Base-by-base conservation (phyloP, 176 grass and related monocot species). In the Raddia distichophylla region DNA sequence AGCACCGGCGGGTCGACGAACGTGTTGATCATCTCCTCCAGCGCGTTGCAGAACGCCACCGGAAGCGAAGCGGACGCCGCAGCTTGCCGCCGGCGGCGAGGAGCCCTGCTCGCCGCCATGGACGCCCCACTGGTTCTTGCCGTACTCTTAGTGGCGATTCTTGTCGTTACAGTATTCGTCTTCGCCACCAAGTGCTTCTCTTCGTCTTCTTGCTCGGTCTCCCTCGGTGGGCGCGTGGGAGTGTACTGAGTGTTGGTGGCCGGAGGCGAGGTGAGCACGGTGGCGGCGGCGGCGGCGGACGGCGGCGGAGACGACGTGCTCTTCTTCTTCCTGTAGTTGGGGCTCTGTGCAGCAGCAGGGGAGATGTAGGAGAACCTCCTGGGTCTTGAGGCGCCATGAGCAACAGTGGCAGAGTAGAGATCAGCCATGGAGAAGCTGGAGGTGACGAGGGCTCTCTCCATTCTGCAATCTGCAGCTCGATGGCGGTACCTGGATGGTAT, bases 1-100 rank as follows among this genome's bases (percentile, higher is more conserved):
- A 94, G 84, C 40, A 16, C 90, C 1, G 92, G 87, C 4, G 94
- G 94, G 65, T 97, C 94, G 27, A 97, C 72, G 83, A 97, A 97
- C 58, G 79, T 97, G 86, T 97, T 94, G 82, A 97, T 97, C 34
- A 90, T 62, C 32, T 92, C 85, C 80, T 97, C 94, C 73, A 97
- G 80, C 12, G 89, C 89, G 78, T 88, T 94, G 90, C 94, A 97
- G 71, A 94, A 89, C 57, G 77, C 80, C 83, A 81, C 82, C 10
- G 83, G 91, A 10, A 92, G 76, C 15, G 87, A 92, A 1, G 77
- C 10, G 22, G 60, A 27, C 46, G 54, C 17, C 15, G 80, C 57
- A 0, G 62, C 22, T 0, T 56, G 17, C 22, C 79, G 80, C 11
- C 80, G 73, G 8, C 73, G 80, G 27, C 74, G 86, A 48, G 68